phyloP scores from a whole-genome alignment of 1,284 basidiomycete genomes.

The Takashimella koratensis region DNA sequence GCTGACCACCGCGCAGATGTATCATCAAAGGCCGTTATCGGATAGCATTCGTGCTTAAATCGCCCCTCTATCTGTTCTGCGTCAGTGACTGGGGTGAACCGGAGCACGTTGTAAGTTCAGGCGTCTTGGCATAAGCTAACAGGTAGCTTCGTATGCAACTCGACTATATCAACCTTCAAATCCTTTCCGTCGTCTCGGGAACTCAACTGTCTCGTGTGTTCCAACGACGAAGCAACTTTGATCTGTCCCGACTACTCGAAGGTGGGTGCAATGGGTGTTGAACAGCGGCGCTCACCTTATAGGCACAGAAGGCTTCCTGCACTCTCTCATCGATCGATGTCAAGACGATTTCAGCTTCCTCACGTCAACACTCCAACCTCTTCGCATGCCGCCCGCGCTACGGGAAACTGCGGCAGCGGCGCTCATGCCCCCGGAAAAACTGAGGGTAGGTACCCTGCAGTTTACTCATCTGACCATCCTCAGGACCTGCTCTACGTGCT shows the following conservation, averaged over 20 bases:
- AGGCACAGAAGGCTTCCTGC: conserved; percentile 80
- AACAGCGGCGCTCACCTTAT: background rate
- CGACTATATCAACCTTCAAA: conserved; percentile 89
- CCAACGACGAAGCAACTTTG: conserved; percentile 83
- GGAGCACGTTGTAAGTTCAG: conserved; percentile 74
- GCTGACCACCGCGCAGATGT: conserved; percentile 13
- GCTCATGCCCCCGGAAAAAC: conserved; percentile 70
- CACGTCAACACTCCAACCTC: conserved; percentile 73
- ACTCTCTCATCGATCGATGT: conserved; percentile 63
- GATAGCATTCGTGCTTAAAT: conserved; percentile 78
- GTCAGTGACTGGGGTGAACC: conserved; percentile 90
- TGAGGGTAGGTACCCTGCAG: conserved; percentile 58
- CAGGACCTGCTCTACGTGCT: conserved; percentile 89
- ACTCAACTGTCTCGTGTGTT: conserved; percentile 82
- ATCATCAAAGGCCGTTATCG: conserved; percentile 58
- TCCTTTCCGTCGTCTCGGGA: conserved; percentile 81
- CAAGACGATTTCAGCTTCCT: conserved; percentile 77
- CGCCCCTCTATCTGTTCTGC: conserved; percentile 87
- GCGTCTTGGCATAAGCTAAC: background rate
- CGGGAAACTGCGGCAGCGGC: conserved; percentile 70
- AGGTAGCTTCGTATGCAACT: conserved; percentile 82
- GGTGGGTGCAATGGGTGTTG: conserved; percentile 53
- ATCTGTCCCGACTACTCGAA: conserved; percentile 75
- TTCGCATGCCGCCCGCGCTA: conserved; percentile 66
- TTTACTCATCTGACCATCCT: no score